Conservation (phyloP, 257 asterid genomes). For the Jacaranda mimosifolia region DNA sequence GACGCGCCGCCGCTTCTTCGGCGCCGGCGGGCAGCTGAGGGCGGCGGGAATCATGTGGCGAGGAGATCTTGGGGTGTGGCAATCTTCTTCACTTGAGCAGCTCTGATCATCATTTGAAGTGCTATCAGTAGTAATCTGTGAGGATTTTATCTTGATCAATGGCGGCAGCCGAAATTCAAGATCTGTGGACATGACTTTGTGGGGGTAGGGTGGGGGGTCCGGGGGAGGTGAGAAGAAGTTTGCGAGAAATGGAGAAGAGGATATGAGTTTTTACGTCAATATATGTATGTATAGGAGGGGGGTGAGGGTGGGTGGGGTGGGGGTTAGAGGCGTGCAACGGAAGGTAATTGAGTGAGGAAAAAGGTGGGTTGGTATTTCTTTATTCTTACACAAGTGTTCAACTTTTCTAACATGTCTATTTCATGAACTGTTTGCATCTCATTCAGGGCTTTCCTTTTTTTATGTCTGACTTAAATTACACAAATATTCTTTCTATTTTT, state of each 20-base stretch:
- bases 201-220: neutral
- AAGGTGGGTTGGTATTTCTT: slow-evolving; percentile 36
- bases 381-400: slow-evolving; percentile 40
- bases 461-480: neutral
- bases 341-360: slow-evolving; percentile 53
- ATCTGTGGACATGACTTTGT: slow-evolving; percentile 55
- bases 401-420: slow-evolving; percentile 50
- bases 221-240: slow-evolving; percentile 1
- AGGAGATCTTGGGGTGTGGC: slow-evolving; percentile 61
- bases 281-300: slow-evolving; percentile 19
- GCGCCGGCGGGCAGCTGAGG: slow-evolving; percentile 69
- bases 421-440: slow-evolving; percentile 27
- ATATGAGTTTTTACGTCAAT: slow-evolving; percentile 31
- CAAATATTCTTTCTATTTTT: neutral
- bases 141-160: slow-evolving; percentile 21
- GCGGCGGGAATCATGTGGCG: slow-evolving; percentile 52
- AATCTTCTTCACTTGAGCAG: slow-evolving; percentile 38
- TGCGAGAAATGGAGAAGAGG: slow-evolving; percentile 29
- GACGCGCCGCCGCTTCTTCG: slow-evolving; percentile 53
- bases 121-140: neutral
- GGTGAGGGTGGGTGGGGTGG: neutral
- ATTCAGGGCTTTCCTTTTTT: neutral
- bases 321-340: slow-evolving; percentile 49
- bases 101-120: neutral
- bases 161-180: slow-evolving; percentile 53